phyloP scores from a whole-genome alignment of 2,329 filamentous ascomycete species.

The Scortechinia acanthostroma region DNA sequence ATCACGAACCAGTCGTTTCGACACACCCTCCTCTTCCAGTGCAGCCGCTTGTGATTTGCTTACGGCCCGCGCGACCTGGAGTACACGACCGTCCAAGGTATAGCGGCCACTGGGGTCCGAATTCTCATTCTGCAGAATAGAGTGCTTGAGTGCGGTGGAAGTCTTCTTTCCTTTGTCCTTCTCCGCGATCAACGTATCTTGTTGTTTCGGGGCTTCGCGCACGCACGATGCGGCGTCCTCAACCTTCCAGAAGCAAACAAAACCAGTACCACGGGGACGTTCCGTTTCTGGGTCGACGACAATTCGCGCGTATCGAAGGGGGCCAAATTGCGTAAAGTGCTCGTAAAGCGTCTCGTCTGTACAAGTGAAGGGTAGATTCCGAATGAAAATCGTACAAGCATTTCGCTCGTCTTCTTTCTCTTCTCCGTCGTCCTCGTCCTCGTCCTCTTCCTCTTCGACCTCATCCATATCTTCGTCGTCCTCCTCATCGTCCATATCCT shows the following conservation, averaged over 20 bases:
- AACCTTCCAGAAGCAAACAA: constrained; percentile 81
- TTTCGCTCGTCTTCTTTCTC: constrained; percentile 27
- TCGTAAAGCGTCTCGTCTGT: constrained; percentile 76
- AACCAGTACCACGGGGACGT: constrained; percentile 83
- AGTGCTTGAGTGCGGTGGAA: constrained; percentile 55
- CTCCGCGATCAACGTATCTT: constrained; percentile 29
- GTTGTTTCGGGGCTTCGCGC: constrained; percentile 60
- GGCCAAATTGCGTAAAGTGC: constrained; percentile 83
- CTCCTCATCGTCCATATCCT: constrained; percentile 26
- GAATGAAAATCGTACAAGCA: constrained; percentile 77
- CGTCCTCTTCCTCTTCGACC: constrained; percentile 28
- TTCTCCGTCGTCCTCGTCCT: constrained; percentile 11
- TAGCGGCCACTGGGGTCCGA: constrained; percentile 78
- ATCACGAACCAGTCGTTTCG: constrained; percentile 46
- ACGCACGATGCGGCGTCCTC: constrained; percentile 74
- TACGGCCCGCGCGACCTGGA: constrained; percentile 80
- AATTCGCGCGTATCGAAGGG: constrained; percentile 82
- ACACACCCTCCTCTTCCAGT: constrained; percentile 63
- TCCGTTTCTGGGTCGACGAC: constrained; percentile 82
- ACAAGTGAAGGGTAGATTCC: constrained; percentile 85
- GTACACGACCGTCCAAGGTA: constrained; percentile 80
- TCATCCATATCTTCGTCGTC: constrained; percentile 30
- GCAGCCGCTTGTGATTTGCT: constrained; percentile 73
- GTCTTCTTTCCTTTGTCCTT: constrained; percentile 5
- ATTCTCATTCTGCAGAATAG: constrained; percentile 79